Evolutionary conservation across 2,329 filamentous ascomycete species (phyloP), one percentile per base, ranked within the genome.

Genomic region (Balansia obtecta): DNA sequence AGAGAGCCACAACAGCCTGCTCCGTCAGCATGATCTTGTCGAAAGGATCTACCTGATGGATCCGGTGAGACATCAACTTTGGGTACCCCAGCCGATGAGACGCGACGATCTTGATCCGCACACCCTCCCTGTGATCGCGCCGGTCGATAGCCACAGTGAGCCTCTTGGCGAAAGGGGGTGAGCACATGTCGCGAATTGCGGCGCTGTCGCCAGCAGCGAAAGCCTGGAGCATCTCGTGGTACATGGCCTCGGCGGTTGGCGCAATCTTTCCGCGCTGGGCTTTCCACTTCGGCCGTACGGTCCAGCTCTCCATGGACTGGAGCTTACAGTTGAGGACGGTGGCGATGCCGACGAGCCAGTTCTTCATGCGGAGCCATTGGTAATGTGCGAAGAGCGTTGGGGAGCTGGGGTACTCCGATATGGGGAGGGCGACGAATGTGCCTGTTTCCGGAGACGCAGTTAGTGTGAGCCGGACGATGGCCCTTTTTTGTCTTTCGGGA

Each of bases 1-100:
- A 62, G 54, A 86, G 76, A 51, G 70, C 69, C 45, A 86, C 79
- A n/a, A 84, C 74, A 27, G 73, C 79, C 58, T 78, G 73, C 49
- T 82, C 57, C 3, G 70, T 60, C 41, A 60, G 60, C 48, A 61
- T 56, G 8, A 63, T 60, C 50, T 65, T 64, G 38, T 70, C 65
- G 9, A 69, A 66, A 4, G 68, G 58, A 13, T 76, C 71, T 46
- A 79, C 62, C 32, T 69, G 63, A 42, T 70, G 64, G 10, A 78
- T 65, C 57, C 77, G 73, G 65, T 82, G 74, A 52, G 77, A 78
- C 41, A 77, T 68, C 39, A 85, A 57, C 9, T 71, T 69, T 9
- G 79, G 74, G 54, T 70, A 70, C 27, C 65, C 57, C 50, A 65
- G 58, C 7, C 51, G 41, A 44, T 61, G 72, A 66, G 81, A 77